These are phyloP conservation scores for Cladophialophora yegresii DNA, from an alignment of 2,329 filamentous ascomycete genomes.

Conservation along the genomic window DNA sequence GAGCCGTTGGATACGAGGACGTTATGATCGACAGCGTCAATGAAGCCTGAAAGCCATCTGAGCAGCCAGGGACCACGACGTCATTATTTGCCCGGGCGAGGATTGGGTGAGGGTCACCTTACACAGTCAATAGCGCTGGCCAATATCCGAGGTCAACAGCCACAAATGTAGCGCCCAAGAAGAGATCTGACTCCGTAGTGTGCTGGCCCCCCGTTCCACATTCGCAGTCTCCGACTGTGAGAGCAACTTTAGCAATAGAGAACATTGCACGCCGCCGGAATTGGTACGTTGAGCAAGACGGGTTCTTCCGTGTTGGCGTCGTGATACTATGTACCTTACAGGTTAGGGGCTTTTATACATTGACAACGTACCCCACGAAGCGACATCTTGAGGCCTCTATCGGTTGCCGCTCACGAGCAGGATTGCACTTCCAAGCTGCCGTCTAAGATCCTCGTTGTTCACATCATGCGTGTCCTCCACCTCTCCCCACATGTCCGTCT, in stretches of 20 bases:
- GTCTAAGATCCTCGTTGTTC: slow-evolving; percentile 80
- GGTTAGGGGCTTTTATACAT: background rate
- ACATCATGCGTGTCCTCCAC: slow-evolving; percentile 99
- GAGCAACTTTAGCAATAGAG: background rate
- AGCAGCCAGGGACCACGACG: background rate
- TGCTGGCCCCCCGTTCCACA: background rate
- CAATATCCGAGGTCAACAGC: background rate
- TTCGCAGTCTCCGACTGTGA: background rate
- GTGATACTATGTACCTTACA: background rate
- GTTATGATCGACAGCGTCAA: background rate
- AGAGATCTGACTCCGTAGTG: background rate
- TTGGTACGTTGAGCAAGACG: background rate
- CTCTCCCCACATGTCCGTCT: slow-evolving; percentile 89
- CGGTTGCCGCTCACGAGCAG: slow-evolving; percentile 69
- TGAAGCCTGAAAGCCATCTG: background rate
- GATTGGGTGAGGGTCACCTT: too few species aligned
- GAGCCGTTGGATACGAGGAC: background rate
- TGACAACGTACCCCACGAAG: background rate
- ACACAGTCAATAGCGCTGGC: background rate
- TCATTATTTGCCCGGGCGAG: background rate
- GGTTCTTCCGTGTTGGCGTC: background rate
- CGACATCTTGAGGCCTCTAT: background rate
- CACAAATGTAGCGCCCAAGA: slow-evolving; percentile 1
- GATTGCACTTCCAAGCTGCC: slow-evolving; percentile 85
- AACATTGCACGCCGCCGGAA: background rate